Base-by-base conservation (phyloP, 495 filamentous ascomycete genomes). In the Aspergillus baeticus region DNA sequence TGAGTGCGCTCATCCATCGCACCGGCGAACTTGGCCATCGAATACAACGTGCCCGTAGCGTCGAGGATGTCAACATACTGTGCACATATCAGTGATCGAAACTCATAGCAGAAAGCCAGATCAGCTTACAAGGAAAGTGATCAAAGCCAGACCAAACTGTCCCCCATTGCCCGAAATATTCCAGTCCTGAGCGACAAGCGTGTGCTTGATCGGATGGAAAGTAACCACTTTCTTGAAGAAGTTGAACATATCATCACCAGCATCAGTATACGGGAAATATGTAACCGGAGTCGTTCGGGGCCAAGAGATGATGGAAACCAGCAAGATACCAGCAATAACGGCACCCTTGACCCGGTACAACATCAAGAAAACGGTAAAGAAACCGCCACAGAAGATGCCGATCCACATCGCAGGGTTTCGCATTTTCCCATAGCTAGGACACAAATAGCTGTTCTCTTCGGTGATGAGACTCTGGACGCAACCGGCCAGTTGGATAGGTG, bases 231-330 rank as follows among this genome's bases (percentile, higher is more conserved):
- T 78, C 65, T 87, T 88, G 79, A 93, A 93, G 74, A 91, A 94
- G 53, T 92, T 79, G 71, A 93, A 93, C 46, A 64, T 74, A 65
- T 70, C 74, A 51, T 89, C 73, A 23, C 89, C 89, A 7, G 85
- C 65, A 0, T 69, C 65, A 0, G 82, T 89, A 57, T 91, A 78
- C 0, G 89, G 89, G 69, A 93, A 93, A 61, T 86, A 88, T 4
- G 89, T 91, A 39, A 93, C 86, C 0, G 80, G 64, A 2, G 88
- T 91, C 5, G 76, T 68, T 15, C 89, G 81, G 0, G 89, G 89
- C 89, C 89, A 93, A 6, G 87, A 91, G 66, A 91, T 90, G 65
- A 92, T 86, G 33, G 87, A 90, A 15, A 93, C 89, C 21, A 93
- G 79, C 21, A 91, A 68, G 52, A 93, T 93, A 22, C 89, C 89